Base-by-base conservation (phyloP, 768 basidiomycete genomes). In the Xanthoconium stramineum region DNA sequence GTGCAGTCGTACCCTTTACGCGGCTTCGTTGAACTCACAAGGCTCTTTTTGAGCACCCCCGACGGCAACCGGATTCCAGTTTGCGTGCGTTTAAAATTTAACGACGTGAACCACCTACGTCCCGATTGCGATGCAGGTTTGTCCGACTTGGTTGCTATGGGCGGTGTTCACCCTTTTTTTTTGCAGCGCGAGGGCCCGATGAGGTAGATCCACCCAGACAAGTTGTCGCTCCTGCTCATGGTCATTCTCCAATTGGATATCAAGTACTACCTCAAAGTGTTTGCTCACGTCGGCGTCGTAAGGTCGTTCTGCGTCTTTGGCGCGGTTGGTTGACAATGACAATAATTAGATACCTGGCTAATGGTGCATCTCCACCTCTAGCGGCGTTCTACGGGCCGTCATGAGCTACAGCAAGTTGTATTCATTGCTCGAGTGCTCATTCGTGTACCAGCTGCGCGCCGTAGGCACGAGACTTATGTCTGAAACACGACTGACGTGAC, bases 391-490 rank as follows among this genome's bases (percentile, higher is more conserved):
- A 10, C 55, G 61, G 59, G 59, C 61, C 9, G 49, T 57, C 15
- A 61, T 62, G 35, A 52, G 56, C 56, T 15, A 20, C n/a, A 8
- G 20, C n/a, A n/a, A n/a, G n/a, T n/a, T n/a, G n/a, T n/a, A n/a
- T n/a, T n/a, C n/a, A n/a, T n/a, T n/a, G n/a, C n/a, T 37, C 36
- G 8, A 13, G 8, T 33, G 5, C 7, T 35, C 45, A 29, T n/a
- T 11, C 9, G 15, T 17, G 20, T n/a, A 37, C 42, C 39, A 32
- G 39, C n/a, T 13, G 29, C 20, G 33, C 6, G 17, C 12, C 11
- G 11, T 30, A 66, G 65, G 56, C 61, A 3, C 65, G 59, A 61
- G 59, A 57, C 33, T 33, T 59, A 9, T 66, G 65, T 15, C 20
- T 19, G 15, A 44, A 55, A 19, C 9, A 44, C 30, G 19, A 57